These are phyloP conservation scores for Colletotrichum sidae DNA, from an alignment of 2,329 filamentous ascomycete genomes.

Conservation along the genomic window DNA sequence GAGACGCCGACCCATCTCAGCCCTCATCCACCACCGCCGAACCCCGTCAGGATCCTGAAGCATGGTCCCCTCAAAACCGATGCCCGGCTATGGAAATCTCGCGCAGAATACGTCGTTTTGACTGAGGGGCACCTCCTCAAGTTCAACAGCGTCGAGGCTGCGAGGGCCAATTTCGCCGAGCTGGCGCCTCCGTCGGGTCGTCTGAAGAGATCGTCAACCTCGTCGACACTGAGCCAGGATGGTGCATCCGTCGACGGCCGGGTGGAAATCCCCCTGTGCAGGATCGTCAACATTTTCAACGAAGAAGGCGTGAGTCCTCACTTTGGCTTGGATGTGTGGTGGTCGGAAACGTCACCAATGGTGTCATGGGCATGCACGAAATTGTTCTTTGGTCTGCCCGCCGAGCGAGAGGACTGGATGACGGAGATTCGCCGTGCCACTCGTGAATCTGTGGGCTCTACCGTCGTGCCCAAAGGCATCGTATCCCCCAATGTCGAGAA, in stretches of 20 bases:
- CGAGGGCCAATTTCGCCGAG: conserved; percentile 59
- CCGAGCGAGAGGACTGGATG: conserved; percentile 63
- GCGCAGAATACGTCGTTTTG: conserved; percentile 63
- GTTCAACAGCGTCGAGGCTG: conserved; percentile 60
- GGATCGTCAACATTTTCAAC: conserved; percentile 64
- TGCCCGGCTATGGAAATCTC: conserved; percentile 60
- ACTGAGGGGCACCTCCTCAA: conserved; percentile 63
- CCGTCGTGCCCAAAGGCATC: conserved; percentile 47
- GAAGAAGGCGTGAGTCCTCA: conserved; percentile 62
- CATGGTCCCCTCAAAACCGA: conserved; percentile 63
- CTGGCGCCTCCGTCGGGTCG: conserved; percentile 44
- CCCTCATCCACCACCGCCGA: conserved; percentile 45
- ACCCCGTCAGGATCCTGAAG: conserved; percentile 55
- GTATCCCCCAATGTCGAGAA: conserved; percentile 60
- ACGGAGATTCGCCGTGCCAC: conserved; percentile 58
- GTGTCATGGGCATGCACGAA: conserved; percentile 60
- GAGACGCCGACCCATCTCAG: conserved; percentile 31
- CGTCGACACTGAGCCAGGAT: conserved; percentile 43
- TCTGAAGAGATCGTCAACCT: conserved; percentile 41
- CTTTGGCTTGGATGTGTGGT: conserved; percentile 68
- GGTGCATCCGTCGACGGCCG: conserved; percentile 51
- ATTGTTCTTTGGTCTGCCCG: conserved; percentile 61
- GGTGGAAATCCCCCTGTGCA: conserved; percentile 61
- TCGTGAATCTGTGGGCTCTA: conserved; percentile 51
- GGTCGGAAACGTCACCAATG: conserved; percentile 58